A percentile compares a stretch with the other conserved stretches of the same genome.
Conservation (phyloP, 331 rosid genomes). For the Malus hybrid region DNA sequence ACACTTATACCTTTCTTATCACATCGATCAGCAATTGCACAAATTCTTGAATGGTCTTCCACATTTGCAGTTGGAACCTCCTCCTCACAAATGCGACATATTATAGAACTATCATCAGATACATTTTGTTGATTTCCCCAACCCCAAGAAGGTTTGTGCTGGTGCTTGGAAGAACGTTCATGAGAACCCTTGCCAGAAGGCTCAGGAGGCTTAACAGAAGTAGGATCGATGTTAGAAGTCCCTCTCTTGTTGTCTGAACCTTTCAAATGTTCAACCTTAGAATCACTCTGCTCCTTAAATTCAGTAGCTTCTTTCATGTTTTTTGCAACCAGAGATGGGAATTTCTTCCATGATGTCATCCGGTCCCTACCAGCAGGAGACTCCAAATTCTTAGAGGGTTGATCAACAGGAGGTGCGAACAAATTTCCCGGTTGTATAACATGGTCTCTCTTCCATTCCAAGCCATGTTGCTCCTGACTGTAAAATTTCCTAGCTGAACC, state of each 20-base stretch:
- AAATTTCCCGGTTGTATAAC: slow-evolving; percentile 26
- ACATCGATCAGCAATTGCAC: slow-evolving; percentile 95
- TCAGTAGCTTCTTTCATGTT: slow-evolving; percentile 46
- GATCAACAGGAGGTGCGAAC: slow-evolving; percentile 32
- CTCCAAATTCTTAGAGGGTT: slow-evolving; percentile 39
- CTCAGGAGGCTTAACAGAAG: slow-evolving; percentile 61
- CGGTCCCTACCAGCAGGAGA: slow-evolving; percentile 59
- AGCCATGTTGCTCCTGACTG: slow-evolving; percentile 80
- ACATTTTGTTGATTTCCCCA: slow-evolving; percentile 73
- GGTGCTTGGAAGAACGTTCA: slow-evolving; percentile 80
- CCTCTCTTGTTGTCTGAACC: slow-evolving; percentile 34
- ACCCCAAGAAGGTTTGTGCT: slow-evolving; percentile 84
- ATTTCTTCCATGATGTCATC: slow-evolving; percentile 90
- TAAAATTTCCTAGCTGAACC: slow-evolving; percentile 65
- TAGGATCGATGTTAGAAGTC: slow-evolving; percentile 41
- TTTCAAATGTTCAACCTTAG: slow-evolving; percentile 49
- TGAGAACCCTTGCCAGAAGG: slow-evolving; percentile 56
- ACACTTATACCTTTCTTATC: slow-evolving; percentile 89
- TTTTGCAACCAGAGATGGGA: slow-evolving; percentile 59
- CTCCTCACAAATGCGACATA: slow-evolving; percentile 99
- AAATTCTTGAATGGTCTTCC: slow-evolving; percentile 93
- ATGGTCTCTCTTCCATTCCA: slow-evolving; percentile 61
- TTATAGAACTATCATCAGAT: slow-evolving; percentile 76
- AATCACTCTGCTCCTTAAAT: slow-evolving; percentile 56
- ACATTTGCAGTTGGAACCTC: slow-evolving; percentile 88